phyloP scores from a whole-genome alignment of 345 rosid species.

The Cardamine resedifolia region DNA sequence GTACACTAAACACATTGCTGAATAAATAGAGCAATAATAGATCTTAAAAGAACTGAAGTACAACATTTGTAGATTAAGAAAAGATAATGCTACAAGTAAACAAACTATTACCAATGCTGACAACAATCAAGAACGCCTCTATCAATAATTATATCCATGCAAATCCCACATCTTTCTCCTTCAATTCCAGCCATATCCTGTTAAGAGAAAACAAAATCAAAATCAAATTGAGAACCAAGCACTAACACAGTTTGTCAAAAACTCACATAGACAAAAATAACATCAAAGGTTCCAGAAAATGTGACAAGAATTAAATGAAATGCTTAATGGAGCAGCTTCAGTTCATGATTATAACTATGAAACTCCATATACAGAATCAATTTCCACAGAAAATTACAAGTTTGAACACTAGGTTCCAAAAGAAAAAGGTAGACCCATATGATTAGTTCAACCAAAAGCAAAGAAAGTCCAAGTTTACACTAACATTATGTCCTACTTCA shows the following conservation, averaged over 20 bases:
- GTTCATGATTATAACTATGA: constrained; percentile 14
- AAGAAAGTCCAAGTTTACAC: constrained; percentile 46
- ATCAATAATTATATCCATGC: constrained; percentile 95
- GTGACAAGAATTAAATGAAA: neutral
- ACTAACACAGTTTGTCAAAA: neutral
- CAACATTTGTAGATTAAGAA: neutral
- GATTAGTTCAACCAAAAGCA: neutral
- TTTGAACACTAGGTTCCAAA: neutral
- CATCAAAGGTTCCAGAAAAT: neutral
- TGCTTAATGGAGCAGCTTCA: neutral
- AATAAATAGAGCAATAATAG: no score
- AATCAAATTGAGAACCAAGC: constrained; percentile 7
- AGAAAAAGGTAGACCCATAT: no score
- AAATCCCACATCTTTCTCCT: constrained; percentile 94
- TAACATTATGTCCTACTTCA: constrained; percentile 48
- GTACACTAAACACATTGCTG: no score
- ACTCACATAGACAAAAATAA: no score
- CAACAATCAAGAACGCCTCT: constrained; percentile 97
- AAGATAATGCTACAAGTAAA: neutral
- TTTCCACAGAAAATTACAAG: neutral
- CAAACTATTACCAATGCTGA: constrained; percentile 69
- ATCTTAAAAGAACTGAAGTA: neutral
- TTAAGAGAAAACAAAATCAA: constrained; percentile 14
- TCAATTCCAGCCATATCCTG: constrained; percentile 64
- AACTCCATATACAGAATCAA: neutral